Conservation (phyloP, 1,284 basidiomycete genomes). For the Phlebopus sp. region DNA sequence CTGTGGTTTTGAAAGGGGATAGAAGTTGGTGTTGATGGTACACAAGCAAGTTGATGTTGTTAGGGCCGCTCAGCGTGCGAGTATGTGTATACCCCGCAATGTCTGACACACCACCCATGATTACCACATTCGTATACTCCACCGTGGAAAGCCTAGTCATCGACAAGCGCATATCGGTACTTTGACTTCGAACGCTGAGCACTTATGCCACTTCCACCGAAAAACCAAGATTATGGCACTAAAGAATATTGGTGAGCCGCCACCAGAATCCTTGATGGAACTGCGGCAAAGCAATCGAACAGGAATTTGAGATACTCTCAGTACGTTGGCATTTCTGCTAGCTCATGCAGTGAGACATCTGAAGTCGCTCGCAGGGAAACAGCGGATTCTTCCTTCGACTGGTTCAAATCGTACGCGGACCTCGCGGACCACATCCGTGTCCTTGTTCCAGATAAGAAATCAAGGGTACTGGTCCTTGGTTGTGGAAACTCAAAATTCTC, state of each 20-base stretch:
- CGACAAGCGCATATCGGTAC: not conserved
- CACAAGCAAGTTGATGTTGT: not conserved
- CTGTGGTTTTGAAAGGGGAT: constrained; percentile 7
- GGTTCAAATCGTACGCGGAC: constrained; percentile 78
- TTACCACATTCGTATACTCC: not conserved
- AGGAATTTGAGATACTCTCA: constrained; percentile 30
- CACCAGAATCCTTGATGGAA: not conserved
- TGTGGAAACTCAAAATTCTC: constrained; percentile 87
- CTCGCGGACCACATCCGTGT: constrained; percentile 57
- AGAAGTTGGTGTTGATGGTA: not conserved
- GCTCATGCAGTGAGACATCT: not conserved
- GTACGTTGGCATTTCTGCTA: constrained; percentile 16
- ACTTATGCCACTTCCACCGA: constrained; percentile 18
- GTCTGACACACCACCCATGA: not conserved
- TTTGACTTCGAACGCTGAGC: not conserved
- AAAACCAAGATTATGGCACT: constrained; percentile 27
- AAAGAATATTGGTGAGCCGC: constrained; percentile 28
- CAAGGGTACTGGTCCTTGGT: constrained; percentile 82
- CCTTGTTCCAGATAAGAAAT: constrained; percentile 61
- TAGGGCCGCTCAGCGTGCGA: not conserved
- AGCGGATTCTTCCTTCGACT: constrained; percentile 74
- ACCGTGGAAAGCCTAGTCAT: not conserved
- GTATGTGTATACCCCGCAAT: not conserved
- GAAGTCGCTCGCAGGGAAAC: constrained; percentile 47
- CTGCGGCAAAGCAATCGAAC: not conserved